Percentiles rank a stretch among this genome's conserved stretches.
These are phyloP conservation scores for Chaetoceros muelleri DNA, from an alignment of 108 stramenopile genomes.

Conservation along the genomic window DNA sequence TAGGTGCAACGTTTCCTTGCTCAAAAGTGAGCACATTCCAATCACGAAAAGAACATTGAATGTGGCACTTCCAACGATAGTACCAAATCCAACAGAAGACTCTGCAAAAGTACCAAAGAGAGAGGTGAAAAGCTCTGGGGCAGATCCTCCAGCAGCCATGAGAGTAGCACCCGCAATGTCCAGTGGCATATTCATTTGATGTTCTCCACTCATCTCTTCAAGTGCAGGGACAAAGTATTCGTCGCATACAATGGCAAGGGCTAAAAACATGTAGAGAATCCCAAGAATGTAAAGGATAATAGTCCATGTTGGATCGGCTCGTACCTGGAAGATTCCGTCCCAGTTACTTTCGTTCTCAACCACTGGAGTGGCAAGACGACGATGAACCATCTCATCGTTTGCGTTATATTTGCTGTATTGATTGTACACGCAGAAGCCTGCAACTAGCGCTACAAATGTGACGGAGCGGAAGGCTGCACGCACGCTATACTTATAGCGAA, in stretches of 20 bases:
- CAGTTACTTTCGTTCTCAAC: constrained; percentile 1
- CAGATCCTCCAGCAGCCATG: constrained; percentile 71
- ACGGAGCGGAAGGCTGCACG: constrained; percentile 27
- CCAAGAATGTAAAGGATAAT: constrained; percentile 33
- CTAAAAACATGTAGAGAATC: constrained; percentile 75
- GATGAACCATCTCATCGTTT: not conserved
- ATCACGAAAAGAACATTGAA: constrained; percentile 85
- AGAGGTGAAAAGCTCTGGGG: constrained; percentile 72
- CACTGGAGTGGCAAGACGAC: not conserved
- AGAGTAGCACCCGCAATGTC: constrained; percentile 83
- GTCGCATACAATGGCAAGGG: constrained; percentile 75
- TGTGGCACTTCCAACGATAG: constrained; percentile 77
- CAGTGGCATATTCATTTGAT: constrained; percentile 46
- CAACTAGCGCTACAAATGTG: constrained; percentile 21
- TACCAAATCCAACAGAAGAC: constrained; percentile 76
- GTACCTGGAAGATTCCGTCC: constrained; percentile 4
- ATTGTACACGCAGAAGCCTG: constrained; percentile 14
- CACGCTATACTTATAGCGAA: constrained; percentile 24
- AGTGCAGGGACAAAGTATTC: constrained; percentile 82
- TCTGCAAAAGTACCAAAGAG: constrained; percentile 65
- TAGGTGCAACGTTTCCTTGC: constrained; percentile 50
- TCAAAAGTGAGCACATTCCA: constrained; percentile 55
- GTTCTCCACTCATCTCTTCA: constrained; percentile 51
- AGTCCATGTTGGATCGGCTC: constrained; percentile 24
- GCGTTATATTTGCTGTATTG: not conserved